phyloP scores from a whole-genome alignment of 495 filamentous ascomycete genomes.

The Cryomyces antarcticus region DNA sequence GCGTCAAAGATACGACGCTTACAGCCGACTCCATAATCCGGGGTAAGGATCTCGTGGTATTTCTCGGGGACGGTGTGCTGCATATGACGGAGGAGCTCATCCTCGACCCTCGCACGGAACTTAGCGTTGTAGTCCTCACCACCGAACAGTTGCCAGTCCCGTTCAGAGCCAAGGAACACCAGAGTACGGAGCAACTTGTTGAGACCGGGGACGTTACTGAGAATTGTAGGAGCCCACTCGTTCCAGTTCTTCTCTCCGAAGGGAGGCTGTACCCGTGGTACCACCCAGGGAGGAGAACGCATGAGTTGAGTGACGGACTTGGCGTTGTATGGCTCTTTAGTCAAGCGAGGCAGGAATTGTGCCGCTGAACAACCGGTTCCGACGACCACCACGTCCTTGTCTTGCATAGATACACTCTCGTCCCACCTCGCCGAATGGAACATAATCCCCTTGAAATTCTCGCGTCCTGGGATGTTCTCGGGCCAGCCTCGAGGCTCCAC shows the following conservation, averaged over 20 bases:
- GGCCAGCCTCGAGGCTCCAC: slow-evolving; percentile 32
- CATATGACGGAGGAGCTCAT: slow-evolving; percentile 25
- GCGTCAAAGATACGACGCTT: slow-evolving; percentile 34
- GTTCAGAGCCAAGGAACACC: slow-evolving; percentile 21
- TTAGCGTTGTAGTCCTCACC: slow-evolving; percentile 3
- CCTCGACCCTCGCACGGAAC: slow-evolving; percentile 1
- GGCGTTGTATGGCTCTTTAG: slow-evolving; percentile 17
- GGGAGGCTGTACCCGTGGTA: slow-evolving; percentile 19
- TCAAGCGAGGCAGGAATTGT: slow-evolving; percentile 13
- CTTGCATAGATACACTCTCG: slow-evolving; percentile 10
- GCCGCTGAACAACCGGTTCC: slow-evolving; percentile 17
- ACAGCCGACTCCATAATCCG: slow-evolving; percentile 40
- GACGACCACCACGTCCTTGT: slow-evolving; percentile 16
- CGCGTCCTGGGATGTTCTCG: slow-evolving; percentile 16
- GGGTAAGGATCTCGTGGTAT: slow-evolving; percentile 43
- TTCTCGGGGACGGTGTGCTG: slow-evolving; percentile 29
- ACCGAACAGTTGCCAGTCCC: slow-evolving; percentile 12
- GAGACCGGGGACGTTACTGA: slow-evolving; percentile 27
- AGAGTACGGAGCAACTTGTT: slow-evolving; percentile 12
- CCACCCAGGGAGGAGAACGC: slow-evolving; percentile 42
- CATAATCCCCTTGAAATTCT: slow-evolving; percentile 12
- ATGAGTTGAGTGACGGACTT: slow-evolving; percentile 43
- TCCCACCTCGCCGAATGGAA: slow-evolving; percentile 17
- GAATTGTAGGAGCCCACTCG: slow-evolving; percentile 21
- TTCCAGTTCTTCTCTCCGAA: slow-evolving; percentile 21